Conservation (phyloP, 78 protist genomes). For the Speleostelium caveatum region DNA sequence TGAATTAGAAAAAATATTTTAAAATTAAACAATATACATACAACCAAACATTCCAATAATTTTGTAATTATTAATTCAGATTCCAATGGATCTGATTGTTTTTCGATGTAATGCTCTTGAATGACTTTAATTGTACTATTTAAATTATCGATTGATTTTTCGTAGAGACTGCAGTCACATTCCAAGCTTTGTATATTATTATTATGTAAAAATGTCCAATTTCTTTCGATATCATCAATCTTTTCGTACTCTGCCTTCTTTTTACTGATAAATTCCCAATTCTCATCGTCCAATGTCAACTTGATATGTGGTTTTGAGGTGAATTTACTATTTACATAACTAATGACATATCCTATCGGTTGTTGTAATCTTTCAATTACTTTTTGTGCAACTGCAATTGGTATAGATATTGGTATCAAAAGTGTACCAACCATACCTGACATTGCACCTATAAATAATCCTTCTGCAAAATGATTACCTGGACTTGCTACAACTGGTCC, state of each 20-base stretch:
- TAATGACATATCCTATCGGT: conserved; percentile 17
- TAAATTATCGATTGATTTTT: conserved; percentile 18
- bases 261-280: conserved; percentile 46
- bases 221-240: conserved; percentile 65
- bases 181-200: neutral
- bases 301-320: neutral
- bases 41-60: conserved; percentile 31
- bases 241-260: conserved; percentile 43
- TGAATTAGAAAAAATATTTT: neutral
- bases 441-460: neutral
- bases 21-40: neutral
- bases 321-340: neutral
- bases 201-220: conserved; percentile 56
- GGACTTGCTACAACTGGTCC: conserved; percentile 2
- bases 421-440: neutral
- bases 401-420: neutral
- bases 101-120: conserved; percentile 29
- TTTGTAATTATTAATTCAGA: conserved; percentile 55
- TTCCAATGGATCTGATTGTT: conserved; percentile 22
- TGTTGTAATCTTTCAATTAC: neutral
- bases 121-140: conserved; percentile 16
- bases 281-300: conserved; percentile 37
- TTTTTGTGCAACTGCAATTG: neutral
- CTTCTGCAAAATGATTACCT: neutral
- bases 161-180: neutral